Evolutionary conservation across 768 basidiomycete species (phyloP), one percentile per base, ranked within the genome.

Genomic region (Hygrocybe punicea): DNA sequence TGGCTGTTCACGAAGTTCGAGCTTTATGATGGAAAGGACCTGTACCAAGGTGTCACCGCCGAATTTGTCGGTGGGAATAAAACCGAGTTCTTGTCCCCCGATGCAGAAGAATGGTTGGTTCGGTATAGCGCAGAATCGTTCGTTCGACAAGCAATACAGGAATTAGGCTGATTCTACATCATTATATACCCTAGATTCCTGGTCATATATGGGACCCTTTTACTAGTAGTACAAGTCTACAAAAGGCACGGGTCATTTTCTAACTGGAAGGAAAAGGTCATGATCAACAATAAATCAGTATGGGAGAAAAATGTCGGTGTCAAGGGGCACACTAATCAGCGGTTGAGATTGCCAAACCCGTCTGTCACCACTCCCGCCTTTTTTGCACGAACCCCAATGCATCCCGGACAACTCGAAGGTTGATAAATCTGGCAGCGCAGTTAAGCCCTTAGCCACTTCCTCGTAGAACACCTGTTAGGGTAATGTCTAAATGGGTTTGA

Each of bases 361-460:
- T 58, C 75, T 78, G 37, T 74, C 67, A 33, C 78, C 73, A 52
- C 76, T 69, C 48, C 75, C 67, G 52, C 72, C 66, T 60, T 77
- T 76, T 46, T 71, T 75, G n/a, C 78, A 76, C 5, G 82, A 84
- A 48, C 80, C 77, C 87, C 88, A 91, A 61, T 85, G 86, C 72
- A 90, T 82, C 34, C 89, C 89, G 47, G 81, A 85, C 25, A 91
- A 80, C 66, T 90, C 89, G 64, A 89, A 89, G 46, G 81, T 80
- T 59, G 79, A 73, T 35, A 91, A 78, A 54, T 81, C 71, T n/a
- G 81, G 72, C 59, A 91, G 79, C 7, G 78, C 78, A n/a, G 78
- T 74, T 58, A 91, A 76, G 6, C 77, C 73, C 48, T 72, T 71
- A 53, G 86, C 80, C 42, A 87, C 81, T 60, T 84, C 78, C 47